These are phyloP conservation scores for Fraxinus americana DNA, from an alignment of 257 asterid genomes.

Conservation along the genomic window DNA sequence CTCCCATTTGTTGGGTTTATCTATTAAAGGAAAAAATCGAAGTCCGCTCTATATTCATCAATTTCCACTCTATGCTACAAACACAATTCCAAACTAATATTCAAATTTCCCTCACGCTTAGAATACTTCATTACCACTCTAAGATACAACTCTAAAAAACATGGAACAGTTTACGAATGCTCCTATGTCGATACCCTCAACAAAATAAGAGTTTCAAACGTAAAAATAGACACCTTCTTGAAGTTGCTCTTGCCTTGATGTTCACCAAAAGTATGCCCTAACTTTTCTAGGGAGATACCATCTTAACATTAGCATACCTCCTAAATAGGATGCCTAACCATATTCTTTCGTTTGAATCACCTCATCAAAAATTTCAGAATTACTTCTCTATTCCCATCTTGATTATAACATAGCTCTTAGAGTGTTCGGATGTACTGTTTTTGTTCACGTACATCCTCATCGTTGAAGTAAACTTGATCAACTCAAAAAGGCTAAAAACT, in stretches of 20 bases:
- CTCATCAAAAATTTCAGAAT: not conserved
- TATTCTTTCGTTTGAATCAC: not conserved
- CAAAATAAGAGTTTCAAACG: no score
- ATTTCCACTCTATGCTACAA: not conserved
- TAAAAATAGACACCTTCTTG: no score
- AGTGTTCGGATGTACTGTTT: not conserved
- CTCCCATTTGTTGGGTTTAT: not conserved
- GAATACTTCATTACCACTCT: not conserved
- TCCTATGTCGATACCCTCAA: not conserved
- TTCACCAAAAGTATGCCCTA: not conserved
- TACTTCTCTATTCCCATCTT: not conserved
- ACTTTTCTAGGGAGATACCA: not conserved
- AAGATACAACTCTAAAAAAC: no score
- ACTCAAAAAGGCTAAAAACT: no score
- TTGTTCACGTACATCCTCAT: not conserved
- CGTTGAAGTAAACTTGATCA: not conserved
- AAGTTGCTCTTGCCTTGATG: not conserved
- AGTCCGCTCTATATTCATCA: not conserved
- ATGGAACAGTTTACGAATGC: not conserved
- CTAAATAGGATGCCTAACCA: not conserved
- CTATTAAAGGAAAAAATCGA: not conserved
- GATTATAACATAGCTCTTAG: not conserved
- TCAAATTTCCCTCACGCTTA: not conserved
- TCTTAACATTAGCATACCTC: not conserved
- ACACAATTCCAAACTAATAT: not conserved